Evolutionary conservation across 345 rosid genomes (phyloP), one percentile per base, ranked within the genome.

Genomic region (Brassica cretica): DNA sequence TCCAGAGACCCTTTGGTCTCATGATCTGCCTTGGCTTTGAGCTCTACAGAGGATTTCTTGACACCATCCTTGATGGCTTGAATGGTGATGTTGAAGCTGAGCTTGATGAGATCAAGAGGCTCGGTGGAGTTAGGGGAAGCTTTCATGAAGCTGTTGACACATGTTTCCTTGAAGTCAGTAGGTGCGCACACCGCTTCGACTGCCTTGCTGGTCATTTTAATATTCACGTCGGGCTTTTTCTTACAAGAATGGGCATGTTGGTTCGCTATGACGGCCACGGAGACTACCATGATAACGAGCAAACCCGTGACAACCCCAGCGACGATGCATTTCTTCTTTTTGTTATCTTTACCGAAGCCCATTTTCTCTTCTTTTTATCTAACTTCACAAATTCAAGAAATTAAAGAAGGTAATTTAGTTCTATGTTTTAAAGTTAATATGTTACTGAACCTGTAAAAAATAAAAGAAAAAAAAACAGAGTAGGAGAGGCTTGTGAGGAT

Each of bases 251-350:
- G 14, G 14, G 6, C 30, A 11, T 58, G 25, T 30, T 14, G 53
- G 5, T 37, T 8, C 5, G 78, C 49, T 6, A 83, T 76, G 25
- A 89, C 73, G 0, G 85, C 86, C 9, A 82, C 81, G 0, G 82
- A 85, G 2, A 87, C 84, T 64, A 92, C 87, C 85, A 86, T 82
- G 27, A 87, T 87, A 37, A 93, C 82, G 3, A 93, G 79, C 39
- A 89, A 32, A n/a, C 84, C 35, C 4, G 86, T 75, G 24, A 84
- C 63, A 18, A 83, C 66, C 16, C 87, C 86, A 1, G 82, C 71
- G 4, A 88, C 11, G 33, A 79, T 83, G 5, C 78, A 60, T 80
- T 85, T 85, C 75, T 78, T 87, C 76, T 81, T 79, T 59, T 68
- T 32, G 3, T 30, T 15, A 24, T 5, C 76, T 35, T 9, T 11